Evolutionary conservation across 257 asterid genomes (phyloP), one percentile per base, ranked within the genome.

Genomic region (Solanum ossicruentum): DNA sequence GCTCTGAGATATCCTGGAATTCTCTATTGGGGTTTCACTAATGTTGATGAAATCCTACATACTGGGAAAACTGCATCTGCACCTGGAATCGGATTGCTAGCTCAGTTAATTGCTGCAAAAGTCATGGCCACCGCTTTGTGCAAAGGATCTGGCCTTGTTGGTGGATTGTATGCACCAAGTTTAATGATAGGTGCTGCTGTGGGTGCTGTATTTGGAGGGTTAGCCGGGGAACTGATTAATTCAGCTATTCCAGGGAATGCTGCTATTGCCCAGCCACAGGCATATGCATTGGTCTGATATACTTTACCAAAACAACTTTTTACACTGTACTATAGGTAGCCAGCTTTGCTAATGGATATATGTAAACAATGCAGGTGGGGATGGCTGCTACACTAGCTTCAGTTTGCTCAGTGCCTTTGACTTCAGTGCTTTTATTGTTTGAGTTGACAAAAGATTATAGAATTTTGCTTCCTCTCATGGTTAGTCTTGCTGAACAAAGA

Each of bases 371-470:
- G 91, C 92, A 97, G 99, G 98, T 97, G 86, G 99, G 99, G 66
- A 97, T 97, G 99, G 99, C 99, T 87, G 99, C 99, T 87, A 97
- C 99, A 58, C 86, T 97, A 86, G 99, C 98, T 82, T 95, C 98
- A 47, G 97, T 92, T 78, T 95, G 98, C 90, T 97, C 98, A 61
- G 99, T 97, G 17, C 99, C 99, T 85, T 91, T 97, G 86, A 95
- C 99, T 55, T 97, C 99, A 18, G 95, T 95, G 85, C 95, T 97
- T 82, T 95, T 97, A 58, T 94, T 97, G 89, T 97, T 97, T 89
- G 99, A 97, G 91, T 89, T 97, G 91, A 97, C 98, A 49, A 92
- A 88, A 90, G 99, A 97, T 89, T 97, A 95, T 89, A 92, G 98
- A 90, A 97, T 97, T 71, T 91, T 97, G 93, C 99, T 97, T 89